phyloP scores from a whole-genome alignment of 768 basidiomycete species.

The Panaeolus cyanescens region DNA sequence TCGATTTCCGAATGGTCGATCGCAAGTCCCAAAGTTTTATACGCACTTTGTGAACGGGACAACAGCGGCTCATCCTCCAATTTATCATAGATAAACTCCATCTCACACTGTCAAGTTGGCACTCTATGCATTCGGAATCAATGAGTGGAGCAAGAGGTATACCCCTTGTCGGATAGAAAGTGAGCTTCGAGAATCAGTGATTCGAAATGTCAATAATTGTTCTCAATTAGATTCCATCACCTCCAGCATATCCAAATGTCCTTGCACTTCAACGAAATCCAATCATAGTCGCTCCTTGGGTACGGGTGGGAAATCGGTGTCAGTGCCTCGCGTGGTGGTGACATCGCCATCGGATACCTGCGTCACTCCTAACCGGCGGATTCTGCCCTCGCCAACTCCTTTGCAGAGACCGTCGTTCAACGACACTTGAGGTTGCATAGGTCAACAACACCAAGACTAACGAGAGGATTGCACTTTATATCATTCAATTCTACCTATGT shows the following conservation, averaged over 20 bases:
- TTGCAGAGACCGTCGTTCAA: too few species aligned
- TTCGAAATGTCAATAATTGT: not conserved
- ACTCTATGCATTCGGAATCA: not conserved
- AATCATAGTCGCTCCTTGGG: not conserved
- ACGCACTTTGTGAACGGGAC: not conserved
- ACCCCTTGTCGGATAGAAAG: not conserved
- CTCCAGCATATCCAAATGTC: not conserved
- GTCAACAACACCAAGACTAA: too few species aligned
- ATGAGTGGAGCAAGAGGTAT: not conserved
- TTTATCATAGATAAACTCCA: not conserved
- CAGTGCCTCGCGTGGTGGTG: not conserved
- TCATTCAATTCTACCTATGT: too few species aligned
- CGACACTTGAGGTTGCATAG: too few species aligned
- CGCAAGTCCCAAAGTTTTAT: not conserved
- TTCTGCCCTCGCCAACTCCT: not conserved
- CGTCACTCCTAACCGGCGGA: not conserved
- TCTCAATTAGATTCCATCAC: not conserved
- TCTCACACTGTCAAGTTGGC: not conserved
- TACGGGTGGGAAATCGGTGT: not conserved
- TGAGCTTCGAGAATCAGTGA: conserved; percentile 1
- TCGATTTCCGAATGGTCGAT: not conserved
- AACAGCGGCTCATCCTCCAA: not conserved
- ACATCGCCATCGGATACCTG: not conserved
- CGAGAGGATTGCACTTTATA: too few species aligned
- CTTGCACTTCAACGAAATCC: not conserved